phyloP scores from a whole-genome alignment of 2,329 filamentous ascomycete species.

The Penicillium sp. region DNA sequence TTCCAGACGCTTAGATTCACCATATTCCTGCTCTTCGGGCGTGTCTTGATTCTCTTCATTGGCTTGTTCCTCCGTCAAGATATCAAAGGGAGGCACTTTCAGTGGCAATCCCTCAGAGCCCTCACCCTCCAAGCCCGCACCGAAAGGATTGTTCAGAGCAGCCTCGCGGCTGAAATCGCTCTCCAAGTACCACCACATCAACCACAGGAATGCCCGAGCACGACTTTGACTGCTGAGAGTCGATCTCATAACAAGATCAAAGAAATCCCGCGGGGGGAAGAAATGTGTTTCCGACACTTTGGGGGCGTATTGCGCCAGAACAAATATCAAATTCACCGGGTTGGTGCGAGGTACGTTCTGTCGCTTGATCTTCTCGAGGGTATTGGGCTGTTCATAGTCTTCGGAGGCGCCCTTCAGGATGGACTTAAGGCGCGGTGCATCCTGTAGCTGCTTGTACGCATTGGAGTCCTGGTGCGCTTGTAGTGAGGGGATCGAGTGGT shows the following conservation, averaged over 20 bases:
- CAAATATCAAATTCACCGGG: conserved; percentile 94
- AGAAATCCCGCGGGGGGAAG: conserved; percentile 81
- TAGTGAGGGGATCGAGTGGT: conserved; percentile 94
- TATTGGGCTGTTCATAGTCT: conserved; percentile 80
- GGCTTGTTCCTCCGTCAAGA: conserved; percentile 52
- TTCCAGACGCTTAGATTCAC: conserved; percentile 50
- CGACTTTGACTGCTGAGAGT: conserved; percentile 79
- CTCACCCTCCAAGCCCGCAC: conserved; percentile 52
- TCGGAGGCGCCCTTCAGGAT: conserved; percentile 97
- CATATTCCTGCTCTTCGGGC: conserved; percentile 50
- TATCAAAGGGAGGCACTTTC: conserved; percentile 50
- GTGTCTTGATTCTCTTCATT: conserved; percentile 54
- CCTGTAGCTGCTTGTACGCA: conserved; percentile 96
- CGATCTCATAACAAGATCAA: conserved; percentile 92
- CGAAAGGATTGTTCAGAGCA: conserved; percentile 88
- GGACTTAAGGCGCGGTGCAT: conserved; percentile 92
- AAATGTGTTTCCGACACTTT: conserved; percentile 95
- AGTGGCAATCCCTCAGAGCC: conserved; percentile 46
- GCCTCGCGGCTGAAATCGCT: conserved; percentile 90
- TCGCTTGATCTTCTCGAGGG: conserved; percentile 78
- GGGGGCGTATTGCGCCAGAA: conserved; percentile 84
- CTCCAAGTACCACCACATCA: conserved; percentile 99
- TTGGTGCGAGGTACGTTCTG: conserved; percentile 77
- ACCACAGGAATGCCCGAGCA: conserved; percentile 87
- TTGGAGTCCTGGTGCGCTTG: conserved; percentile 94